Conservation (phyloP, 805 yeast genomes). For the Yarrowia phangngaensis region DNA sequence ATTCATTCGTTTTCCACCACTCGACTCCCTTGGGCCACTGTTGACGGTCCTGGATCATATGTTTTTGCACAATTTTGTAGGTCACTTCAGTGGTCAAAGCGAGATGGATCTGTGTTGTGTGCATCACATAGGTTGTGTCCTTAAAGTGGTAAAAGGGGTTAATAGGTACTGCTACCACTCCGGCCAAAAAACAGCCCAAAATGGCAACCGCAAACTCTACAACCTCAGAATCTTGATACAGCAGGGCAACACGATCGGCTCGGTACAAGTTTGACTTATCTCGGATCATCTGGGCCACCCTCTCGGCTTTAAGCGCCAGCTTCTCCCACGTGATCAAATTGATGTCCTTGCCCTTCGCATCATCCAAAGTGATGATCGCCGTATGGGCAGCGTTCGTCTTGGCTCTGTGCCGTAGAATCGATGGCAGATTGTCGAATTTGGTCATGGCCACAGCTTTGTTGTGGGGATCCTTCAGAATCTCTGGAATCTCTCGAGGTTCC, state of each 20-base stretch:
- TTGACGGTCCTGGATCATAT: slow-evolving; percentile 46
- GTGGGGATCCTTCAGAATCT: slow-evolving; percentile 42
- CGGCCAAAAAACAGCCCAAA: slow-evolving; percentile 88
- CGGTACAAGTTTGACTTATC: slow-evolving; percentile 69
- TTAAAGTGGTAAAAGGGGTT: slow-evolving; percentile 64
- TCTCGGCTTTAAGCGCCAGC: slow-evolving; percentile 74
- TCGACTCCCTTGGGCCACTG: slow-evolving; percentile 71
- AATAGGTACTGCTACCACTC: slow-evolving; percentile 91
- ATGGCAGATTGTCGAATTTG: slow-evolving; percentile 59
- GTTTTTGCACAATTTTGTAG: slow-evolving; percentile 67
- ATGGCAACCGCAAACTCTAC: slow-evolving; percentile 82
- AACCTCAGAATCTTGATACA: slow-evolving; percentile 79
- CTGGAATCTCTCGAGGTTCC: slow-evolving; percentile 53
- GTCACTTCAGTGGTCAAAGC: slow-evolving; percentile 79
- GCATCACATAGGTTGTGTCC: slow-evolving; percentile 70
- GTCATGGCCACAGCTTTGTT: slow-evolving; percentile 37
- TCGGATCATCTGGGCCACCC: slow-evolving; percentile 76
- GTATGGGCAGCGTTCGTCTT: slow-evolving; percentile 57
- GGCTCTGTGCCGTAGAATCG: slow-evolving; percentile 71
- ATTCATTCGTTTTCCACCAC: slow-evolving; percentile 80
- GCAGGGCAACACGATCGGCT: slow-evolving; percentile 77
- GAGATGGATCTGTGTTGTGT: slow-evolving; percentile 68
- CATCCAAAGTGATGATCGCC: slow-evolving; percentile 70
- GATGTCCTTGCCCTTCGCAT: slow-evolving; percentile 70
- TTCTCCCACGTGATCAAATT: slow-evolving; percentile 84